phyloP scores from a whole-genome alignment of 352 stramenopile genomes.

The Pilasporangium apinafurcum region DNA sequence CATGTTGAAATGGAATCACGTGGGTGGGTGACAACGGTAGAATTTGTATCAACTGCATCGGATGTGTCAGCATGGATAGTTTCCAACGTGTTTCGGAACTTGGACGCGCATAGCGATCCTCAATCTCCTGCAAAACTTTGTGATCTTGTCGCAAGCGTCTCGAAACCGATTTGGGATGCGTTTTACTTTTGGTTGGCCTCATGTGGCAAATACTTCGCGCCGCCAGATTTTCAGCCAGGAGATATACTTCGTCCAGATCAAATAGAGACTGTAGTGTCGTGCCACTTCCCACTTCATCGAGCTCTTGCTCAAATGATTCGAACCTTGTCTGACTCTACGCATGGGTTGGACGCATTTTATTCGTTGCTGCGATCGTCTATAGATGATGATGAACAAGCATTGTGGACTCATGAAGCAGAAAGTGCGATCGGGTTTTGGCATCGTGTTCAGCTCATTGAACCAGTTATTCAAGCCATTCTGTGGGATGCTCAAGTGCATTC shows the following conservation, averaged over 20 bases:
- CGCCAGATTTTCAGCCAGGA: conserved; percentile 45
- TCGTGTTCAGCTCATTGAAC: conserved; percentile 70
- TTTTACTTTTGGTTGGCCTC: conserved; percentile 82
- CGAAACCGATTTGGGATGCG: conserved; percentile 60
- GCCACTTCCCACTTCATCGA: conserved; percentile 77
- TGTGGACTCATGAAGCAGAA: conserved; percentile 57
- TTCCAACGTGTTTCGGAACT: conserved; percentile 67
- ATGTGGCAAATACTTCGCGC: conserved; percentile 70
- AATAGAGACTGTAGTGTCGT: conserved; percentile 61
- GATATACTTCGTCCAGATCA: conserved; percentile 46
- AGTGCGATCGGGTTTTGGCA: conserved; percentile 77
- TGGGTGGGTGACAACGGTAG: conserved; percentile 76
- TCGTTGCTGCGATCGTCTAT: conserved; percentile 32
- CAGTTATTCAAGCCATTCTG: conserved; percentile 75
- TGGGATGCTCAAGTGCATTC: conserved; percentile 85
- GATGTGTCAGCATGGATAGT: conserved; percentile 79
- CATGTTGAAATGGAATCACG: conserved; percentile 76
- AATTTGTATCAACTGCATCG: conserved; percentile 79
- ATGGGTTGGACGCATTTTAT: conserved; percentile 54
- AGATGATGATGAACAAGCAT: conserved; percentile 11
- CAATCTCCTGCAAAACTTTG: conserved; percentile 5
- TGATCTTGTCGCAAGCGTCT: conserved; percentile 43
- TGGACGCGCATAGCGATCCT: conserved; percentile 8
- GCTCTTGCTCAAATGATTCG: conserved; percentile 68
- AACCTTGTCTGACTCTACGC: conserved; percentile 49